Percentiles rank a stretch among this genome's conserved stretches.
These are phyloP conservation scores for Infundibulicybe gibba DNA, from an alignment of 768 basidiomycete species.

Conservation along the genomic window DNA sequence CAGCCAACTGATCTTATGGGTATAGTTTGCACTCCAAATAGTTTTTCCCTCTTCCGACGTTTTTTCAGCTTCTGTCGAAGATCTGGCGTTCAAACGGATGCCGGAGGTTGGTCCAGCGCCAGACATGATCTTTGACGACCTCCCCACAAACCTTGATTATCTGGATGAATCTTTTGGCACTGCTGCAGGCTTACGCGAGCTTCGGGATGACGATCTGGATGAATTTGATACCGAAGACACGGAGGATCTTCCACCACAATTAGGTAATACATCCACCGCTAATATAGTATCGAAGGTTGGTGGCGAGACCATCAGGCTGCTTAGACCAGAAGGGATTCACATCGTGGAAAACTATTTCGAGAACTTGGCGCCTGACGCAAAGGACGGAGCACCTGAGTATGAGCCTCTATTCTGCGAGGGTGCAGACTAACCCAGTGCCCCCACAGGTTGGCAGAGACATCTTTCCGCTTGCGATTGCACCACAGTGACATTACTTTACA, in stretches of 20 bases:
- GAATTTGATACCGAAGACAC: conserved; percentile 49
- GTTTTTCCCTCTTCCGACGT: not conserved
- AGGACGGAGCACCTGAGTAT: conserved; percentile 45
- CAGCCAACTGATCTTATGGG: conserved; percentile 29
- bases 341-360: conserved; percentile 75
- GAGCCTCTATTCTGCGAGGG: conserved; percentile 10
- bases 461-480: conserved; percentile 50
- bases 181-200: conserved; percentile 70
- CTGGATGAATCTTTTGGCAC: conserved; percentile 80
- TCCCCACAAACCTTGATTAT: conserved; percentile 87
- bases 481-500: conserved; percentile 64
- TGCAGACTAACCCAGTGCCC: not conserved
- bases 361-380: conserved; percentile 52
- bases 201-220: conserved; percentile 70
- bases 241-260: conserved; percentile 15
- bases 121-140: conserved; percentile 89
- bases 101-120: conserved; percentile 78
- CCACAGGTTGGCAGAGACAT: conserved; percentile 41
- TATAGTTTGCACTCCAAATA: conserved; percentile 12
- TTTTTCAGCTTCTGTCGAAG: conserved; percentile 67
- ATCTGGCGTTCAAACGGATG: conserved; percentile 69
- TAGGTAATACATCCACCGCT: conserved; percentile 26
- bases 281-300: conserved; percentile 56
- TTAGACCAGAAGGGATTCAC: conserved; percentile 60
- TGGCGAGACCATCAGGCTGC: conserved; percentile 83